Evolutionary conservation across 2,329 filamentous ascomycete genomes (phyloP), one percentile per base, ranked within the genome.

Genomic region (Ophiostoma populinum): DNA sequence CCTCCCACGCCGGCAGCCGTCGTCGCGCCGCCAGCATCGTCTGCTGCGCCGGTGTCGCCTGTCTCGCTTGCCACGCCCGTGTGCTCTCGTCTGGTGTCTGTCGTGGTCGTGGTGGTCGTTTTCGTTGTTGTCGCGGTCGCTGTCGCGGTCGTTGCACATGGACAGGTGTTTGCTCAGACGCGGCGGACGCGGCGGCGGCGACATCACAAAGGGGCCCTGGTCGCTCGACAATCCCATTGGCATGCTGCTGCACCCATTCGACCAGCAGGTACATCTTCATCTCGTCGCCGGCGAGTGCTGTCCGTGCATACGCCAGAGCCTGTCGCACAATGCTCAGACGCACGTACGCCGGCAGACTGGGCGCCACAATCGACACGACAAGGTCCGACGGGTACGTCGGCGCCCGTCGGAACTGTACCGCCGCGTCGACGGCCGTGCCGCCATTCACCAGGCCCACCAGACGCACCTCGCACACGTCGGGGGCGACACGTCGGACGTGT

Each of bases 191-290:
- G 4, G 81, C 82, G 10, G 80, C 72, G 1, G 86, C 80, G 25
- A 95, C 82, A 37, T 92, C 85, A 25, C 79, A 69, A 25, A 98
- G 63, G 42, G 70, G 78, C 2, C 87, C 90, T 1, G 90, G 90
- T 39, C 78, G 71, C 41, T 86, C 75, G 36, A 94, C 76, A 38
- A 95, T 81, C n/a, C 57, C 57, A 39, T 82, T 77, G 42, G 92
- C 73, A 44, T 85, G 76, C 43, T 80, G 72, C 51, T 95, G 86
- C 4, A 95, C 58, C 86, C 87, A 95, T 55, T 93, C 86, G 35
- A 87, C 68, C 10, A 92, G 65, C 44, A 81, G 81, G 55, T 86
- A 95, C 10, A 94, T 70, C 51, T 72, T 74, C 78, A 92, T 93
- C 25, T 83, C 80, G 49, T 92, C 83, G 17, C 83, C 87, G 11